Percentiles rank a stretch among this genome's conserved stretches.
Evolutionary conservation across 1,284 basidiomycete genomes (phyloP).

Genomic region (Ceratobasidium sp.): DNA sequence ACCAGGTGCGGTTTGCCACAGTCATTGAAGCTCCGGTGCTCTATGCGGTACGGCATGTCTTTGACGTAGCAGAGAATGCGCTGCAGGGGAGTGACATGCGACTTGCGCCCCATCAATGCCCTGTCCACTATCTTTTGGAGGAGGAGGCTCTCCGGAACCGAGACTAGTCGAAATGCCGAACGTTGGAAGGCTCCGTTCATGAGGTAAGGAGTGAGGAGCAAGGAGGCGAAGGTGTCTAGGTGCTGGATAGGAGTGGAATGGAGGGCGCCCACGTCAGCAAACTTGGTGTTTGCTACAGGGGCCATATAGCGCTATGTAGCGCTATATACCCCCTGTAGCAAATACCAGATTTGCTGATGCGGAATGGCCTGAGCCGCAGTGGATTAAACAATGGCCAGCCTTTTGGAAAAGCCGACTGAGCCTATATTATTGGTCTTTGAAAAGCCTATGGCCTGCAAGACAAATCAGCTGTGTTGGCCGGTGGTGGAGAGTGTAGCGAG

Average conservation of each 20-base stretch:
- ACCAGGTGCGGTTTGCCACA: not conserved
- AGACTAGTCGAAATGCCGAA: not conserved
- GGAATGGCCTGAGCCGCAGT: slow-evolving; percentile 1
- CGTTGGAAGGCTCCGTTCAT: slow-evolving; percentile 13
- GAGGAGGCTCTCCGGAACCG: not conserved
- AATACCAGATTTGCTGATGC: too few species aligned
- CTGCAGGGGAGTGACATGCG: slow-evolving; percentile 14
- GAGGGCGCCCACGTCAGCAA: slow-evolving; percentile 8
- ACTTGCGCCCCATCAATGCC: not conserved
- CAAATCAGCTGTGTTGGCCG: too few species aligned
- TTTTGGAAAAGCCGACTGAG: slow-evolving; percentile 10
- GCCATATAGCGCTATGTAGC: too few species aligned
- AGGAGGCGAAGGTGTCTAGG: not conserved
- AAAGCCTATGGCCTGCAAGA: too few species aligned
- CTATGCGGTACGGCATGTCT: not conserved
- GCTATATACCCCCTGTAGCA: too few species aligned
- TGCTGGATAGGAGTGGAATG: slow-evolving; percentile 5
- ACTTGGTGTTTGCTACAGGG: too few species aligned
- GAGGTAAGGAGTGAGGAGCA: not conserved
- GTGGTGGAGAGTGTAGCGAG: too few species aligned
- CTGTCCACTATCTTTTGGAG: not conserved
- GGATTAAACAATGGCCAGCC: not conserved
- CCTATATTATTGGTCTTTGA: too few species aligned
- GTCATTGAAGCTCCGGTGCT: not conserved
- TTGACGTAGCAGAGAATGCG: not conserved